Percentiles rank a stretch among this genome's conserved stretches.
Evolutionary conservation across 2,329 filamentous ascomycete species (phyloP).

Genomic region (Monascus ruber): DNA sequence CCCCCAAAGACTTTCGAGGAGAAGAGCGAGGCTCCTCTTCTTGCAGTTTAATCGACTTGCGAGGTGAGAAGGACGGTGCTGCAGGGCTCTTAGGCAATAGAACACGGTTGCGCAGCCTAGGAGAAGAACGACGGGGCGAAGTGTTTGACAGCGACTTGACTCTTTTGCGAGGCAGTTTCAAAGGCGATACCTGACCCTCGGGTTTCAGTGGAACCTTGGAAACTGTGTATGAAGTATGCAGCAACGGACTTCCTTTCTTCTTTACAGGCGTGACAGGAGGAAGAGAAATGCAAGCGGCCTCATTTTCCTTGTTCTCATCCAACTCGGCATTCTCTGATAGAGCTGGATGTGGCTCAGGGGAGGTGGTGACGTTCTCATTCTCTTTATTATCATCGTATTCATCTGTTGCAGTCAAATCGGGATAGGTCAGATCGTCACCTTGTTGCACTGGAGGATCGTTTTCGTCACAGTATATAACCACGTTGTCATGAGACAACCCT

Average conservation of each 20-base stretch:
- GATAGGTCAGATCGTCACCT: constrained; percentile 28
- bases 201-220: constrained; percentile 67
- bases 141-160: constrained; percentile 42
- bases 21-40: constrained; percentile 3
- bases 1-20: constrained; percentile 9
- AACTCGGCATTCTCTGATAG: too few relatives aligned
- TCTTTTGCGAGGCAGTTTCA: constrained; percentile 35
- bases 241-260: constrained; percentile 26
- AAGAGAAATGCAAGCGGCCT: constrained; percentile 7
- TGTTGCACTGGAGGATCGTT: constrained; percentile 33
- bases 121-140: constrained; percentile 24
- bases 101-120: constrained; percentile 15
- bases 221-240: constrained; percentile 55
- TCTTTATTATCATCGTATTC: constrained; percentile 4
- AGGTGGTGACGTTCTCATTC: constrained; percentile 1
- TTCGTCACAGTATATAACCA: constrained; percentile 55
- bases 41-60: constrained; percentile 11
- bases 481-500: constrained; percentile 5
- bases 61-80: constrained; percentile 15
- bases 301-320: constrained; percentile 19
- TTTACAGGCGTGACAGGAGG: constrained; percentile 48
- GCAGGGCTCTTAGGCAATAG: constrained; percentile 12
- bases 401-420: constrained; percentile 26
- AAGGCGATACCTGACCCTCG: constrained; percentile 42
- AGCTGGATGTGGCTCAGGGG: too few relatives aligned